phyloP scores from a whole-genome alignment of 306 rosid species.

The Ormosia emarginata region DNA sequence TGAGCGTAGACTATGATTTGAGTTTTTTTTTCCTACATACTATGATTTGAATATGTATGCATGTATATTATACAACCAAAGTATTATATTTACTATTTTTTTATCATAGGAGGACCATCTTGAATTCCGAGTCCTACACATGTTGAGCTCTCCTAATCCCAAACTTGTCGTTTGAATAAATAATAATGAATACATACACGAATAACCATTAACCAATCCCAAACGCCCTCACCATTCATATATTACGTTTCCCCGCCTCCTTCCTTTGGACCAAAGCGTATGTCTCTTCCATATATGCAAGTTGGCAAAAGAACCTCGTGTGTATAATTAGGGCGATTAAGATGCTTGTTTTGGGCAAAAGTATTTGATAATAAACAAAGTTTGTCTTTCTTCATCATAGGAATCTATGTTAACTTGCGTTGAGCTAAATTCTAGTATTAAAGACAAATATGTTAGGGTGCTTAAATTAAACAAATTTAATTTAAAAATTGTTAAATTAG shows the following conservation, averaged over 20 bases:
- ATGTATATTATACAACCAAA: not conserved
- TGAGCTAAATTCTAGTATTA: not conserved
- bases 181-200: not conserved
- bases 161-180: not conserved
- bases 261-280: not conserved
- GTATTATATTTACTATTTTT: not conserved
- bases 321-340: not conserved
- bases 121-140: not conserved
- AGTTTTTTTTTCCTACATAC: no score
- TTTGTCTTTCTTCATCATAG: not conserved
- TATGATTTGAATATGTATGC: not conserved
- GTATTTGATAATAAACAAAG: no score
- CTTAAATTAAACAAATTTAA: not conserved
- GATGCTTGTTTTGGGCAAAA: not conserved
- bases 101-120: not conserved
- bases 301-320: not conserved
- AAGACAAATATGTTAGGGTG: not conserved
- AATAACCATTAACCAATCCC: not conserved
- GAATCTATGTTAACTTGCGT: not conserved
- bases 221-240: not conserved
- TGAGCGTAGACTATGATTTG: not conserved
- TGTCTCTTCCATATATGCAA: not conserved
- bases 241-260: not conserved
- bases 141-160: not conserved
- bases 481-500: not conserved